Conservation (phyloP, 768 basidiomycete genomes). For the Tubosaeta sp. region DNA sequence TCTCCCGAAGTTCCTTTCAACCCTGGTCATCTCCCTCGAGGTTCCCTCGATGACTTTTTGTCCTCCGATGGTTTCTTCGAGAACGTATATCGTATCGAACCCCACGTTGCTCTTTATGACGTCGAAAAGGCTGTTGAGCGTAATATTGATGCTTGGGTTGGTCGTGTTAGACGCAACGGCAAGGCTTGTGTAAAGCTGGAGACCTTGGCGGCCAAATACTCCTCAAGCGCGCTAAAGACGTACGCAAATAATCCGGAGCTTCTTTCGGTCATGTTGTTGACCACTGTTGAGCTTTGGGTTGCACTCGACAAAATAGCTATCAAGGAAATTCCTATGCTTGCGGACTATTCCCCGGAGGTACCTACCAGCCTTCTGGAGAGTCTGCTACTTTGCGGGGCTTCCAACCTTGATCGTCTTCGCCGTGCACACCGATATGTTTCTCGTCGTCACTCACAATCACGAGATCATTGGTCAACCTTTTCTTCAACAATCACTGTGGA, state of each 20-base stretch:
- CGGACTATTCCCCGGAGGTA: too few species aligned
- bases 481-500: conserved; percentile 7
- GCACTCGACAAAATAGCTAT: too few species aligned
- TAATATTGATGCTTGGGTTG: conserved; percentile 33
- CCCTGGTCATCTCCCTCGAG: conserved; percentile 4
- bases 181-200: conserved; percentile 25
- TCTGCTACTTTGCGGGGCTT: too few species aligned
- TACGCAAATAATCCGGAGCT: conserved; percentile 34
- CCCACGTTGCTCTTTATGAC: conserved; percentile 29
- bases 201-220: conserved; percentile 25
- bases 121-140: conserved; percentile 33
- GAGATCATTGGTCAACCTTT: conserved; percentile 32
- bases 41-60: conserved; percentile 14
- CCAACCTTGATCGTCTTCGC: too few species aligned
- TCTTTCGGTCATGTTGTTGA: too few species aligned
- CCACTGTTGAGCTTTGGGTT: too few species aligned
- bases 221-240: conserved; percentile 15
- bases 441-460: conserved; percentile 19
- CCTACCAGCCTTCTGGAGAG: too few species aligned
- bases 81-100: conserved; percentile 1
- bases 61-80: conserved; percentile 11
- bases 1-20: conserved; percentile 5
- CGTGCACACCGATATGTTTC: conserved; percentile 29
- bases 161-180: conserved; percentile 13
- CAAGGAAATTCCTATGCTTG: too few species aligned